Evolutionary conservation across 1,284 basidiomycete species (phyloP), one percentile per base, ranked within the genome.

Genomic region (Apiotrichum gamsii): DNA sequence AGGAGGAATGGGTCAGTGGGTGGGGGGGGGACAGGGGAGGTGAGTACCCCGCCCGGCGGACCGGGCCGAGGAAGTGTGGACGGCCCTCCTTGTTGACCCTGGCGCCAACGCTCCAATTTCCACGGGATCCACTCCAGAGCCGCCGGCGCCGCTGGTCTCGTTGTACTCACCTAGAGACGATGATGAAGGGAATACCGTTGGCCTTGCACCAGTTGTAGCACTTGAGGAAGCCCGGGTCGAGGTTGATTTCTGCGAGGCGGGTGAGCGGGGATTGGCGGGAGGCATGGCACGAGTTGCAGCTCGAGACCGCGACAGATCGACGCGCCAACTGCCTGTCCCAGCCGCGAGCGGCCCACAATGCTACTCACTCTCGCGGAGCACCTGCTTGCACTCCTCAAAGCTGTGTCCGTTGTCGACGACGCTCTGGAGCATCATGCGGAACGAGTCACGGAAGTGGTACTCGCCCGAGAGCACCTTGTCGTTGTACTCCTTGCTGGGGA

Each of bases 221-320:
- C 9, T 82, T 78, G 61, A 83, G 83, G 77, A 96, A 96, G 15
- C 90, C 90, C 1, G 82, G 73, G 68, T 95, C 91, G 36, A 95
- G 80, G 45, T 78, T 78, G 70, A 94, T 89, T 63, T 87, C 88
- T 86, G 62, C 18, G 5, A 11, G 58, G 11, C 38, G 35, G 25
- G n/a, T 34, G 31, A 33, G 20, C n/a, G n/a, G n/a, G n/a, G n/a
- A n/a, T n/a, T n/a, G n/a, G 9, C 15, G 24, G 31, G 14, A 40
- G 39, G 8, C 16, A 5, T 20, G 8, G 19, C 19, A 13, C 34
- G 3, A 23, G 4, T 9, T 32, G 14, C 31, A n/a, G 8, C 14
- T 16, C 8, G 31, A 32, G 31, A 4, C 4, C 28, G 14, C 28
- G 8, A 8, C 28, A 8, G 14, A 8, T 29, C 28, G 8, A 29